Evolutionary conservation across 2,329 filamentous ascomycete genomes (phyloP).

Genomic region (Aspergillus terreus): DNA sequence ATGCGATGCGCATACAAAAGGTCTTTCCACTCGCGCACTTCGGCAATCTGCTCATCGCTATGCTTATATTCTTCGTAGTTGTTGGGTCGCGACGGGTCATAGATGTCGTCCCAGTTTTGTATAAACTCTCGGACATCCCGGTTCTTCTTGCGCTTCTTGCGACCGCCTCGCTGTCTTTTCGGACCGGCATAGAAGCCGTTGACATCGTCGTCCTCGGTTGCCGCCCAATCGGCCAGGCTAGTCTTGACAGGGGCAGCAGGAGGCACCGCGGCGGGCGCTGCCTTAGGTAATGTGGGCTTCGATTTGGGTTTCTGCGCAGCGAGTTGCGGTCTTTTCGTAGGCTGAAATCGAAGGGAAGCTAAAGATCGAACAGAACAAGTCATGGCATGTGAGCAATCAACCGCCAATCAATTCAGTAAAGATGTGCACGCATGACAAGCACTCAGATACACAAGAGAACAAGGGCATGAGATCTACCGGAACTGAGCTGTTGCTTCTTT

Average conservation of each 20-base stretch:
- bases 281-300: constrained; percentile 59
- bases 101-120: constrained; percentile 86
- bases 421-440: background rate
- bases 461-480: constrained; percentile 54
- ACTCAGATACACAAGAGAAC: constrained; percentile 12
- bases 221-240: constrained; percentile 76
- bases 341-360: constrained; percentile 78
- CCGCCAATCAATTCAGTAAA: constrained; percentile 14
- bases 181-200: constrained; percentile 61
- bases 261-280: constrained; percentile 32
- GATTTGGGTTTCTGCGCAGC: constrained; percentile 57
- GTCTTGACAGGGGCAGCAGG: constrained; percentile 55
- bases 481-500: constrained; percentile 63
- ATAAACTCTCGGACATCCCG: constrained; percentile 55
- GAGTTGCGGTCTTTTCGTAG: constrained; percentile 73
- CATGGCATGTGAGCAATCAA: constrained; percentile 47
- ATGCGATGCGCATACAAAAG: constrained; percentile 70
- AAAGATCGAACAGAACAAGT: constrained; percentile 22
- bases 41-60: constrained; percentile 77
- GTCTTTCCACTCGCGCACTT: constrained; percentile 81
- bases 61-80: constrained; percentile 79
- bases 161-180: constrained; percentile 71
- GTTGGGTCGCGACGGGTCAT: constrained; percentile 78
- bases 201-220: constrained; percentile 74
- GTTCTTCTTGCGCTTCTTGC: constrained; percentile 74